phyloP scores from a whole-genome alignment of 345 rosid species.

The Nasturtium officinale region DNA sequence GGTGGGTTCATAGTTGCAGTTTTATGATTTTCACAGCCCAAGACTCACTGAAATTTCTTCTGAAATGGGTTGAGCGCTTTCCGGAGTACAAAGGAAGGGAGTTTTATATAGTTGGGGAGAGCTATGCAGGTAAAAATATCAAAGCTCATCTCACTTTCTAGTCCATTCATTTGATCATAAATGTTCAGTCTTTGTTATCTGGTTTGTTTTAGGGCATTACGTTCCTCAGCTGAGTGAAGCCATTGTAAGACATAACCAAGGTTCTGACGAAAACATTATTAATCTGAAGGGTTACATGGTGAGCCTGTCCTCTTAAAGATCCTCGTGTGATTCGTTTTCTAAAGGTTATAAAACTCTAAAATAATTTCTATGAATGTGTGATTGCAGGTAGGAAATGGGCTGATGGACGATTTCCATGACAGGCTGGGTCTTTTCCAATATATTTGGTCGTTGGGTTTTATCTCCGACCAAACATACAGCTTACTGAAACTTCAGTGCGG shows the following conservation, averaged over 20 bases:
- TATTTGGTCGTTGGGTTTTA: conserved; percentile 84
- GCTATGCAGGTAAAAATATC: conserved; percentile 70
- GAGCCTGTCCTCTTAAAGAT: conserved; percentile 19
- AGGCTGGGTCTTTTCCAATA: conserved; percentile 80
- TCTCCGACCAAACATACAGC: conserved; percentile 82
- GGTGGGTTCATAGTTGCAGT: conserved; percentile 19
- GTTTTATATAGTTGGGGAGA: conserved; percentile 86
- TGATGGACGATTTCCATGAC: conserved; percentile 86
- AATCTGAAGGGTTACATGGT: conserved; percentile 96
- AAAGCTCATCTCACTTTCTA: not conserved
- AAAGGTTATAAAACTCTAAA: not conserved
- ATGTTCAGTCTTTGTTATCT: not conserved
- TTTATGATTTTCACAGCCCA: conserved; percentile 55
- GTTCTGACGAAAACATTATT: conserved; percentile 47
- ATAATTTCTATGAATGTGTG: conserved; percentile 16
- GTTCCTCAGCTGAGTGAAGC: conserved; percentile 92
- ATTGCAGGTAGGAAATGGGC: conserved; percentile 89
- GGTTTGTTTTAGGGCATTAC: conserved; percentile 72
- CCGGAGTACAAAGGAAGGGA: conserved; percentile 87
- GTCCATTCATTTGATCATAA: not conserved
- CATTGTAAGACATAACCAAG: conserved; percentile 62
- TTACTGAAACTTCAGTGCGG: conserved; percentile 68
- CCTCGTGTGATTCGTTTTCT: not conserved
- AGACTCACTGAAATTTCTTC: conserved; percentile 73
- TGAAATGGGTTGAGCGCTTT: conserved; percentile 88